Conservation (phyloP, 495 filamentous ascomycete genomes). For the Xylaria palmicola region DNA sequence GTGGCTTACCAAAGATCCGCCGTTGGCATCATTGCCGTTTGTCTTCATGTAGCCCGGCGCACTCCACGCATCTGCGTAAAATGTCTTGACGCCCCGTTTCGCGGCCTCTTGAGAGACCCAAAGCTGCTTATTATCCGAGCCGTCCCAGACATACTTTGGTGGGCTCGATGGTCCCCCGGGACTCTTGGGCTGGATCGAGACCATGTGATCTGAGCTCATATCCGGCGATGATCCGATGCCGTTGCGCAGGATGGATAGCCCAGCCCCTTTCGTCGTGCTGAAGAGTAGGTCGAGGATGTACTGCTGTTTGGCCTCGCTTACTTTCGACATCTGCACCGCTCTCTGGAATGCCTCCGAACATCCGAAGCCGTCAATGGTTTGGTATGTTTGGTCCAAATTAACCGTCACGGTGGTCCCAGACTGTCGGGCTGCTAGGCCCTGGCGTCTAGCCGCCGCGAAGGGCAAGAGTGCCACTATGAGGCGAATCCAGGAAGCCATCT, state of each 20-base stretch:
- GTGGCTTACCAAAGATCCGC: constrained; percentile 33
- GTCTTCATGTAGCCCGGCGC: constrained; percentile 61
- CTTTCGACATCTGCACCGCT: constrained; percentile 35
- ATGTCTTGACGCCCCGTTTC: constrained; percentile 45
- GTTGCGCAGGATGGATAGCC: constrained; percentile 55
- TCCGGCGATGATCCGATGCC: constrained; percentile 50
- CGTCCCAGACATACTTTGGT: constrained; percentile 45
- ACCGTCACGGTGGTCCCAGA: constrained; percentile 34
- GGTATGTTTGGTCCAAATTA: constrained; percentile 38
- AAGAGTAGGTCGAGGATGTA: constrained; percentile 48
- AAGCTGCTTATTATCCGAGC: constrained; percentile 47
- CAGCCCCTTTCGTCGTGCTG: constrained; percentile 45
- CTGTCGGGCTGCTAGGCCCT: constrained; percentile 13
- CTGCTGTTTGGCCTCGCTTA: constrained; percentile 33
- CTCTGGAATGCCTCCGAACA: constrained; percentile 52
- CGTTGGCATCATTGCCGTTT: constrained; percentile 49
- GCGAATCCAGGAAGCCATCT: not conserved
- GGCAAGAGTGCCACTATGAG: constrained; percentile 2
- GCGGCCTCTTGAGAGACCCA: constrained; percentile 49
- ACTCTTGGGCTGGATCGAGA: constrained; percentile 43
- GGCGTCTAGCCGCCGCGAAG: constrained; percentile 6
- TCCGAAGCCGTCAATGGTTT: constrained; percentile 52
- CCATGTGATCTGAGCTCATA: constrained; percentile 40
- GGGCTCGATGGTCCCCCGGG: constrained; percentile 35
- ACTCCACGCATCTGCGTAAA: constrained; percentile 59